phyloP scores from a whole-genome alignment of 169 alveolate species.

The Ichthyophthirius multifiliis region DNA sequence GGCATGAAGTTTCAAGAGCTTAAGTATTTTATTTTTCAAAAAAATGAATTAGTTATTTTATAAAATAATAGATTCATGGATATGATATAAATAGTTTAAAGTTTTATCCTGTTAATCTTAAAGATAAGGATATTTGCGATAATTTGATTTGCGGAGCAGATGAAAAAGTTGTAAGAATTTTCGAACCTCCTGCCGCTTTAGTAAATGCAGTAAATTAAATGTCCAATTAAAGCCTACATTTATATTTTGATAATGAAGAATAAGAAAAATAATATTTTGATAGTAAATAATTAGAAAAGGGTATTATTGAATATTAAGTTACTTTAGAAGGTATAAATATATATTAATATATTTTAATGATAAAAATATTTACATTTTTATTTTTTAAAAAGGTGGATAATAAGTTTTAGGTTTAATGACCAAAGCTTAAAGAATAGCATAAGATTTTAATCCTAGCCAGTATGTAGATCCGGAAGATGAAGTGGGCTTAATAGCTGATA shows the following conservation, averaged over 20 bases:
- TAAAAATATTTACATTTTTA: background rate
- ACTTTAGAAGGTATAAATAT: background rate
- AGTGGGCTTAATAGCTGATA: constrained; percentile 9
- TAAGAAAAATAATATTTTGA: constrained; percentile 49
- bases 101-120: background rate
- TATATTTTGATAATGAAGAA: constrained; percentile 34
- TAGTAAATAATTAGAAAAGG: constrained; percentile 13
- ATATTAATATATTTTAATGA: background rate
- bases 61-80: constrained; percentile 41
- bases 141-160: constrained; percentile 73
- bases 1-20: constrained; percentile 79
- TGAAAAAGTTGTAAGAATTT: constrained; percentile 81
- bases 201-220: constrained; percentile 53
- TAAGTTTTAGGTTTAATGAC: constrained; percentile 41
- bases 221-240: constrained; percentile 34
- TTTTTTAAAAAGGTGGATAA: background rate
- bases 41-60: background rate
- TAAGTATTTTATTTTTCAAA: background rate
- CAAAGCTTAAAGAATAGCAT: constrained; percentile 21
- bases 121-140: constrained; percentile 6
- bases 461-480: constrained; percentile 35
- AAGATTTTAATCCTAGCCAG: constrained; percentile 35
- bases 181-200: constrained; percentile 74
- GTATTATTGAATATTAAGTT: constrained; percentile 4
- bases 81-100: constrained; percentile 46